Base-by-base conservation (phyloP, 148 eudicot genomes). In the Pharnaceum exiguum region DNA sequence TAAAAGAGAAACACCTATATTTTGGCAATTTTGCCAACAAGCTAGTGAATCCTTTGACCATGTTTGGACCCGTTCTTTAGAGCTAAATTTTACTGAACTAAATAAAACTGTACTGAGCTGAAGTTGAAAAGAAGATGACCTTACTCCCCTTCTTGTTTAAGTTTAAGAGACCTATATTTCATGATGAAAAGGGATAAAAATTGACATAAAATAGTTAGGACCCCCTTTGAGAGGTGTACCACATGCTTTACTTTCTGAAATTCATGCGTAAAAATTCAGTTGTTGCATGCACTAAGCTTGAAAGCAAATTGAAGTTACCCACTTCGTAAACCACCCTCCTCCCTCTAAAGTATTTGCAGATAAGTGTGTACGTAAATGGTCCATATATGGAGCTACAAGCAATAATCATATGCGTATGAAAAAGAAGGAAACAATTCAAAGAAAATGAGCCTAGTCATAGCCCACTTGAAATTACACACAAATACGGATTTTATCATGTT, bases 201-300 rank as follows among this genome's bases (percentile, higher is more conserved):
- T 17, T n/a, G 42, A 23, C 6, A 47, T 30, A n/a, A n/a, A 63
- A 31, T 48, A 32, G 42, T 21, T 33, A 25, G 57, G 39, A 29
- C 44, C 11, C 5, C 48, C 33, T 29, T 43, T 31, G 28, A 44
- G 32, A 22, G 46, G 18, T 55, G 53, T 57, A 57, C 69, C 66
- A 53, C 66, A 59, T 51, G 28, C 62, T 59, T 71, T 64, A 25
- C 15, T 30, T 22, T 21, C 21, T 37, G 16, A 51, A 55, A 5
- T 58, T 63, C 69, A 70, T 63, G 59, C 53, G 74, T 58, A 56
- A 7, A 62, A 63, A 50, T 23, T 51, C 1, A 4, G 13, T 23
- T 44, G 51, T 25, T 46, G 53, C 22, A 49, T 53, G 60, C 69
- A 57, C 61, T 54, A 54, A 55, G 19, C n/a, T 12, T 32, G n/a